Conservation (phyloP, 768 basidiomycete genomes). For the Pisolithus tinctorius region DNA sequence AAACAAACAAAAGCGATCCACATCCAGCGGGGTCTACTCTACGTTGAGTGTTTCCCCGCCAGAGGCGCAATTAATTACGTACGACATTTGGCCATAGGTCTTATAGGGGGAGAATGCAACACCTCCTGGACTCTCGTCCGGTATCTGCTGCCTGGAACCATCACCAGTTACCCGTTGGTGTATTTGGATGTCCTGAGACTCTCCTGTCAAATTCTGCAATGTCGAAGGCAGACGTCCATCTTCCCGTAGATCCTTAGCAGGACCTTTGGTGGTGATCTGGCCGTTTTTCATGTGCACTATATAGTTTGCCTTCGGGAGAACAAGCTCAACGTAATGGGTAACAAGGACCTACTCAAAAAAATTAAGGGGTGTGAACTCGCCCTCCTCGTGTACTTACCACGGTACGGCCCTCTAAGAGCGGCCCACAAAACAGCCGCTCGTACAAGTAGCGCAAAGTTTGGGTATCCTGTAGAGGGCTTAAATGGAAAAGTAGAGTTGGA, state of each 20-base stretch:
- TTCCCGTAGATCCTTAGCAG: constrained; percentile 53
- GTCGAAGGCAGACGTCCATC: constrained; percentile 60
- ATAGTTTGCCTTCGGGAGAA: constrained; percentile 68
- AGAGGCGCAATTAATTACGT: constrained; percentile 2
- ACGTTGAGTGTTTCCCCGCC: too few relatives aligned
- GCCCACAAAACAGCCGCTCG: constrained; percentile 60
- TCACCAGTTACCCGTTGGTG: too few relatives aligned
- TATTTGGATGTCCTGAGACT: not conserved
- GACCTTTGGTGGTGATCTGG: constrained; percentile 71
- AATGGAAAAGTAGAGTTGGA: not conserved
- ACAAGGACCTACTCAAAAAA: constrained; percentile 47
- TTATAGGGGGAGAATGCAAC: constrained; percentile 76
- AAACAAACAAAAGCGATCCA: constrained; percentile 17
- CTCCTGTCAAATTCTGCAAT: constrained; percentile 44
- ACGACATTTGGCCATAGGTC: constrained; percentile 68
- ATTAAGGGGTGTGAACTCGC: not conserved
- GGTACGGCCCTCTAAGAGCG: constrained; percentile 62
- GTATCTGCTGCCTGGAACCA: too few relatives aligned
- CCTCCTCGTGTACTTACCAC: constrained; percentile 35
- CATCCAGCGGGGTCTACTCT: constrained; percentile 27
- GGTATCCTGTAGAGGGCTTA: constrained; percentile 44
- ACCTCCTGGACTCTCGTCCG: constrained; percentile 50
- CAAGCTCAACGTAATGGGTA: constrained; percentile 80
- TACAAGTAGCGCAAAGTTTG: constrained; percentile 60
- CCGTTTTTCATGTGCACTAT: constrained; percentile 78